Evolutionary conservation across 305 asterid genomes (phyloP).

Genomic region (Galium porrigens): DNA sequence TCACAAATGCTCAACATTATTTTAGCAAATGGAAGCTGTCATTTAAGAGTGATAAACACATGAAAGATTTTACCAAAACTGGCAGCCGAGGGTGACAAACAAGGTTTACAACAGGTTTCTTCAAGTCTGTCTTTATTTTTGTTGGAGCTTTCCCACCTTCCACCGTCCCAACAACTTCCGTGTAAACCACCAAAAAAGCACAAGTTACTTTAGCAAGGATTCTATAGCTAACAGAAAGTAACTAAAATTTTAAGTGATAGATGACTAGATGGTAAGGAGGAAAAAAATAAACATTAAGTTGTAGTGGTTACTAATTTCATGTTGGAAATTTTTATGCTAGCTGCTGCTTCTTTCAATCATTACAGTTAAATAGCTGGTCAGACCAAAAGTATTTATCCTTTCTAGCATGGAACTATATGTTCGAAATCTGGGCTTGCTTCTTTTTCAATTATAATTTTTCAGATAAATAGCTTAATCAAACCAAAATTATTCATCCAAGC

Average conservation of each 20-base stretch:
- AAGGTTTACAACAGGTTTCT: constrained; percentile 94
- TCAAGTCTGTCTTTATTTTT: constrained; percentile 93
- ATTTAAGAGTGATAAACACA: background rate
- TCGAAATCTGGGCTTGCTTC: background rate
- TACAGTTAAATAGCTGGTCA: background rate
- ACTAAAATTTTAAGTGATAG: background rate
- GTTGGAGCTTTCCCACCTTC: constrained; percentile 98
- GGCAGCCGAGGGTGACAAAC: constrained; percentile 99
- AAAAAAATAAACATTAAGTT: background rate
- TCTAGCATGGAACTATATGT: background rate
- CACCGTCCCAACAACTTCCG: constrained; percentile 91
- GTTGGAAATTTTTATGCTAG: constrained; percentile 1
- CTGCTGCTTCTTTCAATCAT: background rate
- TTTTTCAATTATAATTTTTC: background rate
- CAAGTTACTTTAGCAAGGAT: constrained; percentile 5
- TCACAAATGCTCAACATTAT: constrained; percentile 18
- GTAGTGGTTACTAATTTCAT: background rate
- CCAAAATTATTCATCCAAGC: background rate
- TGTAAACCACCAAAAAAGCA: constrained; percentile 25
- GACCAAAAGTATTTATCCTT: background rate
- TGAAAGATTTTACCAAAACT: constrained; percentile 48
- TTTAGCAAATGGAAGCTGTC: constrained; percentile 2
- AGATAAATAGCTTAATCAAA: background rate
- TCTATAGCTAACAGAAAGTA: background rate
- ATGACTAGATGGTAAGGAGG: background rate